Base-by-base conservation (phyloP, 2,329 filamentous ascomycete genomes). In the Aspergillus fischeri region DNA sequence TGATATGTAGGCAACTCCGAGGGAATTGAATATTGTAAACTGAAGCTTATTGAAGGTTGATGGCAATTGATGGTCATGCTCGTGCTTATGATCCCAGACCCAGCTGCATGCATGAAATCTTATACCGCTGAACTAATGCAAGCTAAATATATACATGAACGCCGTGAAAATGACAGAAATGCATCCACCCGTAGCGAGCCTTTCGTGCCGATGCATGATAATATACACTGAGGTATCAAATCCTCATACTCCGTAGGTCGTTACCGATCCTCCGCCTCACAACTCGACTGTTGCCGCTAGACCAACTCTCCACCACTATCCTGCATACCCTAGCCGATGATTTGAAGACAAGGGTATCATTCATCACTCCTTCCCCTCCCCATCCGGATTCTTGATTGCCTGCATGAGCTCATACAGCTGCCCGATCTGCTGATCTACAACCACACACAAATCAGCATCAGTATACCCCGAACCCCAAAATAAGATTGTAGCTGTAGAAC, bases 401-500 rank as follows among this genome's bases (percentile, higher is more conserved):
- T 89, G 84, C 91, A 97, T 95, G 56, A 99, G 80, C 72, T 97
- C 93, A 70, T 97, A 97, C 65, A 99, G 78, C 74, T 99, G 94
- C 1, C 88, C 90, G 53, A 97, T 80, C 77, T 99, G 94, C 72
- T 97, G 89, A 72, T 97, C 92, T 96, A 61, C 14, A 53, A 10
- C 10, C 17, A 47, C 55, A 48, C 54, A 52, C 47, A 56, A 60
- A 27, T 20, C 21, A 49, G 10, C 10, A 52, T 55, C 42, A 62
- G 51, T 51, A 28, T 51, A 51, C 11, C 28, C 1, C 35, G 25
- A 3, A 29, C 11, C 32, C 14, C 54, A 51, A 56, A 38, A 52
- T 6, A 8, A 0, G n/a, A 28, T 50, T 50, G 44, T 41, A 21
- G 29, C 10, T 51, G 52, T 21, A 47, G 60, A 45, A 79, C 86